Evolutionary conservation across 176 grass and related monocot species (phyloP), one percentile per base, ranked within the genome.

Genomic region (Poa annua): DNA sequence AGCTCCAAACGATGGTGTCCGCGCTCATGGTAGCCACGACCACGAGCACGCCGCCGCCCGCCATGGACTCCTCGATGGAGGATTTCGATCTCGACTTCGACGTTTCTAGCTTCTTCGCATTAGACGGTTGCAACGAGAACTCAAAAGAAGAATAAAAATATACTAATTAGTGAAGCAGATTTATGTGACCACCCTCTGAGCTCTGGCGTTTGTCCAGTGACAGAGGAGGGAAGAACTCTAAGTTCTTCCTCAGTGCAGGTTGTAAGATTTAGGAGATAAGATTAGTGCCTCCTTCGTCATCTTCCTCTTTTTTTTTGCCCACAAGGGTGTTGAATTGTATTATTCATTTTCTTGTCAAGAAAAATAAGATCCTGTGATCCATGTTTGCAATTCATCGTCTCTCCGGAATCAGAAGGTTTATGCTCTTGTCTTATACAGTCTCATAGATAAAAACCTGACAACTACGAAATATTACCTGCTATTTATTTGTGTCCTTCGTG

Each of bases 201-300:
- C 16, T 56, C 86, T 42, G 42, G 45, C 19, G 9, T 25, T 64
- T 21, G 54, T 61, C 33, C 49, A 50, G 60, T 3, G 35, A 81
- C 51, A 85, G 77, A 53, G 88, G 88, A 86, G 88, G 80, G 88
- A 90, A 83, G 80, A 50, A 29, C 79, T 74, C 72, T 48, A 12
- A 38, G 70, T 62, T 52, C 71, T 82, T 87, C 77, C 88, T 77
- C 41, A 42, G 41, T 42, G 41, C 41, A 42, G 41, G 41, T 79
- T 79, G 19, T 77, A 80, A 82, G 52, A 50, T 80, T 14, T 62
- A 53, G 75, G 69, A 74, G 71, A 66, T 42, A 66, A 78, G 73
- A 68, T 7, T 47, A 77, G 71, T 50, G 24, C 17, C 10, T 26
- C 16, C 15, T 52, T 53, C 42, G 45, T 45, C 21, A 22, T 79